Percentiles rank a stretch among this genome's conserved stretches.
Conservation (phyloP, 352 stramenopile species). For the Globisporangium yorkense region DNA sequence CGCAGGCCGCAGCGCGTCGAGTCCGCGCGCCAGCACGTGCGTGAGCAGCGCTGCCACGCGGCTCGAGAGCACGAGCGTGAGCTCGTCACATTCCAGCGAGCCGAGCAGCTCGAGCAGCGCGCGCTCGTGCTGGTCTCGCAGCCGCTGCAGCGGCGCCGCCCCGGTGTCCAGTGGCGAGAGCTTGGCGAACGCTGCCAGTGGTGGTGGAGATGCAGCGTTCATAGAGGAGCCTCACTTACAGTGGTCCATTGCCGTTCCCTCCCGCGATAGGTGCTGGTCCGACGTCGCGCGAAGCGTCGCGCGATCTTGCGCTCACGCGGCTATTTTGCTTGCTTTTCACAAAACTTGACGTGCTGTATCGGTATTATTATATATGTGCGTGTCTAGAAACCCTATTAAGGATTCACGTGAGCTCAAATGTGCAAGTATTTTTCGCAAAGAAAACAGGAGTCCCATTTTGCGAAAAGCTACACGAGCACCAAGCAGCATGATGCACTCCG, state of each 20-base stretch:
- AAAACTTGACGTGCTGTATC: not conserved
- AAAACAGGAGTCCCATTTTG: not conserved
- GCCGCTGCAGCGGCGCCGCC: conserved; percentile 8
- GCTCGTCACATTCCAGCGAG: conserved; percentile 21
- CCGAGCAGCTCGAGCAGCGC: conserved; percentile 33
- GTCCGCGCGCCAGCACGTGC: conserved; percentile 44
- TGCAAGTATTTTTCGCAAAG: not conserved
- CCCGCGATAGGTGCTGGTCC: not conserved
- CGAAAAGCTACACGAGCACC: not conserved
- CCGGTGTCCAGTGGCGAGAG: conserved; percentile 9
- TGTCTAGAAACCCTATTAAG: too few relatives aligned
- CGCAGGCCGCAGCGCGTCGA: conserved; percentile 26
- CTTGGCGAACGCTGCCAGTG: conserved; percentile 2
- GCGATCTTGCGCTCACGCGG: not conserved
- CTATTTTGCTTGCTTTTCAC: not conserved
- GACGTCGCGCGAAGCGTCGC: not conserved
- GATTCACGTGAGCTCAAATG: too few relatives aligned
- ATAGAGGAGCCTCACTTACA: too few relatives aligned
- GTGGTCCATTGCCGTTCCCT: too few relatives aligned
- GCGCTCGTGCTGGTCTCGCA: conserved; percentile 39
- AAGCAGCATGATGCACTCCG: conserved; percentile 8
- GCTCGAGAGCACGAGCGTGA: conserved; percentile 51
- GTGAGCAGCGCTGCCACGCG: conserved; percentile 51
- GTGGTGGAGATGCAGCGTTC: not conserved
- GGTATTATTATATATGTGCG: not conserved